A percentile compares a stretch with the other conserved stretches of the same genome.
Evolutionary conservation across 169 alveolate genomes (phyloP).

Genomic region (Plasmodium reichenowi): DNA sequence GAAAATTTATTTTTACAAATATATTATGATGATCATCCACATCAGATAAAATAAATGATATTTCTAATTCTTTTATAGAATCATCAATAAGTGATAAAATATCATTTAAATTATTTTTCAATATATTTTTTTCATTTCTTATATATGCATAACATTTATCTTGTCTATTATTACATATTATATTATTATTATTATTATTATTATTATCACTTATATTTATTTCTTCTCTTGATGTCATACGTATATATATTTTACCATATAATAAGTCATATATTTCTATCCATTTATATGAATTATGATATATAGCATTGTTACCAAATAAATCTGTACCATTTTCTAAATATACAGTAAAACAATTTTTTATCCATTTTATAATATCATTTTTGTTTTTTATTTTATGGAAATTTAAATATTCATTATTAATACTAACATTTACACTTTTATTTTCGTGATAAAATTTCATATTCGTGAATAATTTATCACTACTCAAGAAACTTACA

Average conservation of each 20-base stretch:
- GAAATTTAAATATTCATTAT: conserved; percentile 31
- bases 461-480: conserved; percentile 19
- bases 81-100: conserved; percentile 39
- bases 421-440: conserved; percentile 30
- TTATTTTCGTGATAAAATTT: conserved; percentile 31
- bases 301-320: background rate
- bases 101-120: conserved; percentile 12
- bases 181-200: conserved; percentile 11
- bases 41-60: conserved; percentile 63
- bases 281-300: conserved; percentile 34
- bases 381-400: conserved; percentile 22
- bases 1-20: conserved; percentile 43
- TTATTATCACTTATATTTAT: conserved; percentile 10
- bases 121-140: conserved; percentile 9
- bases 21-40: conserved; percentile 26
- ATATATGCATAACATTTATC: conserved; percentile 29
- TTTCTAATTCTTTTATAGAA: conserved; percentile 29
- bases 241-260: conserved; percentile 18
- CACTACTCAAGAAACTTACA: conserved; percentile 26
- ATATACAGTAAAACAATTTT: conserved; percentile 23
- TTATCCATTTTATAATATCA: conserved; percentile 58
- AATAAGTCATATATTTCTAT: conserved; percentile 19
- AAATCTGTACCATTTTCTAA: conserved; percentile 13
- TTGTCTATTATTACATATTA: conserved; percentile 19
- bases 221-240: conserved; percentile 27